Conservation (phyloP, 768 basidiomycete genomes). For the Trametes sanguinea region DNA sequence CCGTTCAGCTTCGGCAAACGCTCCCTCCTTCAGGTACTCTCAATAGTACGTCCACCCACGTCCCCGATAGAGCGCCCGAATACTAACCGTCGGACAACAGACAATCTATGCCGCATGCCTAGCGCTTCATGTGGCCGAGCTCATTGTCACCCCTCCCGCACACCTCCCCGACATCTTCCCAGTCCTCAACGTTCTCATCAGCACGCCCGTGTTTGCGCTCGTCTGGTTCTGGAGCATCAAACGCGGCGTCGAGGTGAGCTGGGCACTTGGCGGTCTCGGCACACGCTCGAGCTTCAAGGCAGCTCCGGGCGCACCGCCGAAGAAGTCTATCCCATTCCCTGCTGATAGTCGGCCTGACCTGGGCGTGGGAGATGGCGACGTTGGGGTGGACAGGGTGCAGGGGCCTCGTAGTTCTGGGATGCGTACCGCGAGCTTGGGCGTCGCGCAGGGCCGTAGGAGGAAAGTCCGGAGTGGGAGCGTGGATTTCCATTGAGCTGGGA, state of each 20-base stretch:
- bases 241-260: constrained; percentile 74
- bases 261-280: constrained; percentile 69
- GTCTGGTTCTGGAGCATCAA: constrained; percentile 92
- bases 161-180: constrained; percentile 85
- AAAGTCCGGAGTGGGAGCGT: constrained; percentile 16
- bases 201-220: constrained; percentile 76
- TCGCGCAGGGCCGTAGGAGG: constrained; percentile 18
- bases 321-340: neutral
- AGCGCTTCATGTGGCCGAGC: constrained; percentile 64
- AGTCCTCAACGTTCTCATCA: constrained; percentile 81
- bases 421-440: constrained; percentile 22
- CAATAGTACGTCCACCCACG: constrained; percentile 44
- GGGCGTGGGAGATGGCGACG: neutral
- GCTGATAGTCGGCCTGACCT: neutral
- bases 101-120: constrained; percentile 56
- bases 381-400: neutral
- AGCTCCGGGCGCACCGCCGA: neutral
- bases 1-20: constrained; percentile 51
- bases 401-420: constrained; percentile 3
- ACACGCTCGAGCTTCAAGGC: constrained; percentile 3
- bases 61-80: neutral
- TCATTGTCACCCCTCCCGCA: constrained; percentile 59
- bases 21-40: constrained; percentile 55
- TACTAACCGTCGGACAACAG: constrained; percentile 33
- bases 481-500: constrained; percentile 8